Conservation (phyloP, 345 rosid genomes). For the Erucastrum elatum region DNA sequence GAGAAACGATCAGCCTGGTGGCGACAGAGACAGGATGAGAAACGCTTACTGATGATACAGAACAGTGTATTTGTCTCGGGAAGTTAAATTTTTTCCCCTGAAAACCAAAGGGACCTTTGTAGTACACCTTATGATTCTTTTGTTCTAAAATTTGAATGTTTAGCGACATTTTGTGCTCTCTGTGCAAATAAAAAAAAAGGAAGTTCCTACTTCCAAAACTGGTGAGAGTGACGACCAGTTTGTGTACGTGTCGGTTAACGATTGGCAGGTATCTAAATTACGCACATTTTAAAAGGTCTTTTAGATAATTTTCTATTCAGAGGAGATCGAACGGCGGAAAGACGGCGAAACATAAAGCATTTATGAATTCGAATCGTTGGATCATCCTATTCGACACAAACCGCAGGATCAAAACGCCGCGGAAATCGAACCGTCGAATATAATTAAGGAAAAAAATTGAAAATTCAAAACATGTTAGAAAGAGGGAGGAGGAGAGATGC, state of each 20-base stretch:
- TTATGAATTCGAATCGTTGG: conserved; percentile 65
- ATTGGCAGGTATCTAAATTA: background rate
- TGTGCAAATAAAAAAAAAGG: background rate
- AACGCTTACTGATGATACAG: conserved; percentile 36
- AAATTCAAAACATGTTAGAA: conserved; percentile 87
- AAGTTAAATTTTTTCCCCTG: background rate
- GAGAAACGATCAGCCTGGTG: conserved; percentile 51
- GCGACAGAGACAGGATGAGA: conserved; percentile 51
- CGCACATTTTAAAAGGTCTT: conserved; percentile 5
- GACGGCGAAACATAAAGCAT: conserved; percentile 15
- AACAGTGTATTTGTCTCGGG: conserved; percentile 22
- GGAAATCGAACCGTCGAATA: conserved; percentile 67
- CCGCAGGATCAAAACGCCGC: conserved; percentile 48
- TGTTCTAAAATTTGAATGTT: conserved; percentile 11
- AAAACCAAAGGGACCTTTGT: conserved; percentile 15
- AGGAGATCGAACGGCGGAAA: conserved; percentile 51
- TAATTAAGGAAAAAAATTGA: conserved; percentile 56
- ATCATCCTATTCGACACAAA: conserved; percentile 18
- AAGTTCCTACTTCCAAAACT: conserved; percentile 5
- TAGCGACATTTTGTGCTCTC: background rate
- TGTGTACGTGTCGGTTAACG: conserved; percentile 27
- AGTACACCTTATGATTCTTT: conserved; percentile 26
- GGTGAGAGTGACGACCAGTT: background rate
- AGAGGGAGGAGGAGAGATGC: conserved; percentile 68
- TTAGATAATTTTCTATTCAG: background rate